Percentiles rank a stretch among this genome's conserved stretches.
phyloP scores from a whole-genome alignment of 202 grass and related monocot species.

The Schoenoplectus triqueter region DNA sequence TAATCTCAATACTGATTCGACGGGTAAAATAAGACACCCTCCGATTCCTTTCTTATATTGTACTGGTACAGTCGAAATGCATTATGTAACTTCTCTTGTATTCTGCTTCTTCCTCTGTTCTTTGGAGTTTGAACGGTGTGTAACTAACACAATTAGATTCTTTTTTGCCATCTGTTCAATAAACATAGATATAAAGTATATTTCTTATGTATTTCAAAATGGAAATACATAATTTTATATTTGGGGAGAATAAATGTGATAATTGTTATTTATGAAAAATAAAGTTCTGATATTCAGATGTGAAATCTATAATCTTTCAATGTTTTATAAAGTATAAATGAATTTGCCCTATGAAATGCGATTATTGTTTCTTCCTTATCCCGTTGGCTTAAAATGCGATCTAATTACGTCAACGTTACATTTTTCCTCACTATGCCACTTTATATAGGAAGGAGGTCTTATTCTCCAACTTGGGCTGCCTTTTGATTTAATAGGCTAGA shows the following conservation, averaged over 20 bases:
- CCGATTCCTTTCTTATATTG: neutral
- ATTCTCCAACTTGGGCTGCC: slow-evolving; percentile 10
- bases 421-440: neutral
- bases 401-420: neutral
- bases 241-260: neutral
- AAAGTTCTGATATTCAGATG: neutral
- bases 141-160: neutral
- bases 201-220: neutral
- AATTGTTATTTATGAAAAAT: neutral
- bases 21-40: too few relatives aligned
- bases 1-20: too few relatives aligned
- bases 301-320: neutral
- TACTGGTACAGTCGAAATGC: neutral
- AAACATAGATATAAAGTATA: too few relatives aligned
- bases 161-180: neutral
- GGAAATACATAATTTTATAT: neutral
- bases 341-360: neutral
- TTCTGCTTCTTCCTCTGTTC: neutral
- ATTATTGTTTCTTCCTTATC: neutral
- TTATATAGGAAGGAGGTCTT: neutral
- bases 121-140: neutral
- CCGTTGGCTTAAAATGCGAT: neutral
- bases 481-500: neutral
- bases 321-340: neutral
- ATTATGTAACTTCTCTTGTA: neutral